These are phyloP conservation scores for Spergularia marina DNA, from an alignment of 148 eudicot genomes.

Conservation along the genomic window DNA sequence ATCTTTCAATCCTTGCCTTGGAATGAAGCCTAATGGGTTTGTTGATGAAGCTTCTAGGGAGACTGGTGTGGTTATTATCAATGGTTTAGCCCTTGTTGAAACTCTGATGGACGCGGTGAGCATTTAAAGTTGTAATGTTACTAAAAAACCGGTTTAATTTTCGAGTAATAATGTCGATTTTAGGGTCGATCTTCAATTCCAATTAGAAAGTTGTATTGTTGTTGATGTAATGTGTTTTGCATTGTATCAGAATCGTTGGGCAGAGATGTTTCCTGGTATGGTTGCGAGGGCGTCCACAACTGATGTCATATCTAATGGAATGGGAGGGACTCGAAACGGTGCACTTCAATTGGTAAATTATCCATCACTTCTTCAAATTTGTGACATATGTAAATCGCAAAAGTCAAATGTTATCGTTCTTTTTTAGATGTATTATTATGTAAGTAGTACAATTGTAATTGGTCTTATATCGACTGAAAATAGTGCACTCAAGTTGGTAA, in stretches of 20 bases:
- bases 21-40: slow-evolving; percentile 72
- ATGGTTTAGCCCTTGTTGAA: slow-evolving; percentile 90
- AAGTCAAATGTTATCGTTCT: no score
- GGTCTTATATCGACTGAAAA: no score
- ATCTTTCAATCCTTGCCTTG: slow-evolving; percentile 56
- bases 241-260: slow-evolving; percentile 67
- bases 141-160: not conserved
- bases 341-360: slow-evolving; percentile 79
- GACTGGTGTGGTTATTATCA: slow-evolving; percentile 86
- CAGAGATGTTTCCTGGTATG: slow-evolving; percentile 85
- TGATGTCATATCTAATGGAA: slow-evolving; percentile 76
- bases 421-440: no score
- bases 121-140: not conserved
- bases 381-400: no score
- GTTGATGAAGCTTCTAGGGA: slow-evolving; percentile 82
- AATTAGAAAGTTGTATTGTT: not conserved
- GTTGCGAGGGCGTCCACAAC: slow-evolving; percentile 74
- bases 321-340: slow-evolving; percentile 95
- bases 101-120: slow-evolving; percentile 92
- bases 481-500: no score
- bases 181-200: not conserved
- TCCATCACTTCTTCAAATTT: not conserved
- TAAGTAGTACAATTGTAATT: no score
- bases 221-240: not conserved
- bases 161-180: not conserved